Evolutionary conservation across 805 yeast genomes (phyloP).

Genomic region (Tetrapisispora pingtungensis): DNA sequence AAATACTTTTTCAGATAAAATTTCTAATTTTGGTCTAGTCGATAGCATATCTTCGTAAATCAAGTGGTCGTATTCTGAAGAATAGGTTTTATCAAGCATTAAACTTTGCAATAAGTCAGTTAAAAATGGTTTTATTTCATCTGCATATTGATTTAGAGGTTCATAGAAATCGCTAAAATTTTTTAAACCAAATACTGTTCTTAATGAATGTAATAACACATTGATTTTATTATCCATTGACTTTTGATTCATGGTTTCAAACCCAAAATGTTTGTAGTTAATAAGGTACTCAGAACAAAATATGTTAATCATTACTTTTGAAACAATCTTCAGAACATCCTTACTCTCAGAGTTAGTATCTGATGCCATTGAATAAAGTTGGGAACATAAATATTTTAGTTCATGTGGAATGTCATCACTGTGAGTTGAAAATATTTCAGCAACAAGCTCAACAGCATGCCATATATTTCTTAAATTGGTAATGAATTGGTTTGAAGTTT

Average conservation of each 20-base stretch:
- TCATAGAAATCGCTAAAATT: constrained; percentile 23
- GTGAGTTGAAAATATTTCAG: constrained; percentile 36
- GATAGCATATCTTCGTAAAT: constrained; percentile 27
- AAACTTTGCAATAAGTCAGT: constrained; percentile 17
- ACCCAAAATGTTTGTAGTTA: constrained; percentile 20
- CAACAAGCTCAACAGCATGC: constrained; percentile 53
- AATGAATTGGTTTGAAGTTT: constrained; percentile 62
- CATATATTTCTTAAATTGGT: constrained; percentile 64
- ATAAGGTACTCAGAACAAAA: constrained; percentile 19
- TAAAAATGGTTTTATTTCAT: constrained; percentile 22
- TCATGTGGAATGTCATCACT: constrained; percentile 44
- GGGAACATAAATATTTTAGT: constrained; percentile 44
- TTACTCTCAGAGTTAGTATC: constrained; percentile 46
- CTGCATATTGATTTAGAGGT: constrained; percentile 27
- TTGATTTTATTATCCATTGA: constrained; percentile 12
- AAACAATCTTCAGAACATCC: constrained; percentile 56
- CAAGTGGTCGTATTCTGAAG: constrained; percentile 20
- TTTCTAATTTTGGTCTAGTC: constrained; percentile 14
- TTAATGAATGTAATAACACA: constrained; percentile 13
- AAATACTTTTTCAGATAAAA: constrained; percentile 26
- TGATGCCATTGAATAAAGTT: constrained; percentile 33
- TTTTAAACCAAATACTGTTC: constrained; percentile 21
- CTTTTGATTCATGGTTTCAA: not conserved
- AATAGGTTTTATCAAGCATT: constrained; percentile 24
- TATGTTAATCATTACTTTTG: constrained; percentile 22